Evolutionary conservation across 1,139 yeast species (phyloP).

Genomic region (Candida frijolesensis): DNA sequence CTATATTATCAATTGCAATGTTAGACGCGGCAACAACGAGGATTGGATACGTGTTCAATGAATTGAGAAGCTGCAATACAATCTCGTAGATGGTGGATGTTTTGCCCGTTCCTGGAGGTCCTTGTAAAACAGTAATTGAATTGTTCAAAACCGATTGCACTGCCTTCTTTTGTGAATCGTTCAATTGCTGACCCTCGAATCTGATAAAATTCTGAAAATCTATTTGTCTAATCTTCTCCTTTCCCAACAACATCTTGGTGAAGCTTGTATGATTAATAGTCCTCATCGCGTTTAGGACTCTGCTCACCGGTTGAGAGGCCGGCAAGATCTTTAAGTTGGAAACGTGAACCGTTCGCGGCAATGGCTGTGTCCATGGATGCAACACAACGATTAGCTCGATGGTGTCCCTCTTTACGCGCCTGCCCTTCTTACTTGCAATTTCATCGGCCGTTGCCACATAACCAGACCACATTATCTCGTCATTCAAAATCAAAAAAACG

Average conservation of each 20-base stretch:
- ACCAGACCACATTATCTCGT: conserved; percentile 44
- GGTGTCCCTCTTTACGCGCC: conserved; percentile 19
- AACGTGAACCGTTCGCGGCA: conserved; percentile 47
- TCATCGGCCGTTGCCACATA: conserved; percentile 50
- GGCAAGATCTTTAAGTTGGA: conserved; percentile 54
- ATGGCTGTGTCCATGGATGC: conserved; percentile 54
- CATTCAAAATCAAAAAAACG: conserved; percentile 44
- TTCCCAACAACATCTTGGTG: conserved; percentile 59
- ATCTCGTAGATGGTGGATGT: conserved; percentile 69
- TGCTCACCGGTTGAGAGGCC: conserved; percentile 61
- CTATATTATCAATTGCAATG: conserved; percentile 76
- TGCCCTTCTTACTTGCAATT: conserved; percentile 12
- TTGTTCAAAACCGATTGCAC: conserved; percentile 70
- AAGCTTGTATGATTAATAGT: conserved; percentile 59
- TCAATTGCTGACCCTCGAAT: conserved; percentile 50
- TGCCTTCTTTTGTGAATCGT: conserved; percentile 68
- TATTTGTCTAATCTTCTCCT: conserved; percentile 60
- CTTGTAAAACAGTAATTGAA: conserved; percentile 64
- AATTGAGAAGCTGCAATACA: conserved; percentile 58
- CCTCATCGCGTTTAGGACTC: conserved; percentile 67
- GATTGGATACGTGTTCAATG: conserved; percentile 61
- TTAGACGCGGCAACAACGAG: conserved; percentile 77
- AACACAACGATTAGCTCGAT: conserved; percentile 52
- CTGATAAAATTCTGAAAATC: conserved; percentile 56
- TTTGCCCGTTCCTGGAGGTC: conserved; percentile 74